Conservation (phyloP, 305 asterid genomes). For the Plantago coronopus region DNA sequence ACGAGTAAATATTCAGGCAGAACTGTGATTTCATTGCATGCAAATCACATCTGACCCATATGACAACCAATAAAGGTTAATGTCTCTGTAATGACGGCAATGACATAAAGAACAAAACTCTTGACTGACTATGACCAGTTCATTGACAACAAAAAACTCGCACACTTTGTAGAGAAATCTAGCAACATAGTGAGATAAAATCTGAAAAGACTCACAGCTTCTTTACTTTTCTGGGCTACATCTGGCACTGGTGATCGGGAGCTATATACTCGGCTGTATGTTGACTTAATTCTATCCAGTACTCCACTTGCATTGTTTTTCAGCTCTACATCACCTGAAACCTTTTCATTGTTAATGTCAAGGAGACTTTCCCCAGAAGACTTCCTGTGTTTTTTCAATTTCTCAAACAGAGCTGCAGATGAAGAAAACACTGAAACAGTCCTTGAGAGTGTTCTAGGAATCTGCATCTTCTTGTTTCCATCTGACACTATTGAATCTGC, state of each 20-base stretch:
- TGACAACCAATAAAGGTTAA: background rate
- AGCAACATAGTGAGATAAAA: background rate
- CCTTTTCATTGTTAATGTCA: conserved; percentile 32
- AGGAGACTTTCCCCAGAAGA: conserved; percentile 35
- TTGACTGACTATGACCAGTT: background rate
- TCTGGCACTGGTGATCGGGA: conserved; percentile 45
- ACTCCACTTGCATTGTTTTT: conserved; percentile 48
- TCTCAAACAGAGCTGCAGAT: conserved; percentile 90
- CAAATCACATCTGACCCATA: background rate
- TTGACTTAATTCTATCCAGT: conserved; percentile 63
- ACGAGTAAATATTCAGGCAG: background rate
- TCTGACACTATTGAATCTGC: conserved; percentile 32
- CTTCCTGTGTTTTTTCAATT: conserved; percentile 55
- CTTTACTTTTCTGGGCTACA: conserved; percentile 41
- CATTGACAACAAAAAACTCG: background rate
- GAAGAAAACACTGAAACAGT: conserved; percentile 94
- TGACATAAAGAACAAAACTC: background rate
- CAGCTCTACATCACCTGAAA: conserved; percentile 38
- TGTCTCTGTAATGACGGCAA: background rate
- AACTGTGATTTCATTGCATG: background rate
- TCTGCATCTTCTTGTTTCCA: conserved; percentile 40
- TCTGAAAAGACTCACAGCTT: conserved; percentile 34
- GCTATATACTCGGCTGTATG: conserved; percentile 82
- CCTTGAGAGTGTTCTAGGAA: conserved; percentile 88
- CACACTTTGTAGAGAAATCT: background rate